Percentiles rank a stretch among this genome's conserved stretches.
Conservation (phyloP, 192 early-diverging fungal species). For the Gaertneriomyces semiglobifer region DNA sequence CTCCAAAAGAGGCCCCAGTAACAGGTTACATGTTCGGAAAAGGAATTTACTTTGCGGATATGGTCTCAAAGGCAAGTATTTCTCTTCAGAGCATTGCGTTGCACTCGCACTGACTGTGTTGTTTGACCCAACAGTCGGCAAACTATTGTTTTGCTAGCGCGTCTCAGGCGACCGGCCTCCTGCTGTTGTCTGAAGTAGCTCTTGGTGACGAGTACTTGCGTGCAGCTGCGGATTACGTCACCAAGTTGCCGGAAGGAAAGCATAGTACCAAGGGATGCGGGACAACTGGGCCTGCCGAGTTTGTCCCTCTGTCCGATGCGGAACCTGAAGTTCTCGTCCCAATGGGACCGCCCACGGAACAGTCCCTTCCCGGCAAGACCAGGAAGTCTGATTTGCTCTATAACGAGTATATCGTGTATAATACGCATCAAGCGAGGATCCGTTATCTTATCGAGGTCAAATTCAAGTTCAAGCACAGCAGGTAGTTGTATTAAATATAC, state of each 20-base stretch:
- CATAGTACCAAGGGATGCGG: conserved; percentile 41
- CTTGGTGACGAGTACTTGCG: conserved; percentile 44
- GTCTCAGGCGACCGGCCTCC: conserved; percentile 44
- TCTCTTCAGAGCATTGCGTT: background rate
- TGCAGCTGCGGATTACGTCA: conserved; percentile 29
- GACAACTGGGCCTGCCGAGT: conserved; percentile 48
- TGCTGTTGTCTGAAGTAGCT: conserved; percentile 75
- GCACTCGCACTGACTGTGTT: background rate
- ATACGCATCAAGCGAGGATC: conserved; percentile 63
- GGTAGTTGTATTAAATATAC: no score
- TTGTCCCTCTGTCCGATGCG: conserved; percentile 41
- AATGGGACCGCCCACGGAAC: conserved; percentile 21
- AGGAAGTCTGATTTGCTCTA: conserved; percentile 54
- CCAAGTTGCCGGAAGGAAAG: conserved; percentile 51
- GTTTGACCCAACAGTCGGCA: conserved; percentile 56
- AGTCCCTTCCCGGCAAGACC: conserved; percentile 24
- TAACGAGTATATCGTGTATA: conserved; percentile 80
- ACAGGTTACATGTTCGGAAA: conserved; percentile 77
- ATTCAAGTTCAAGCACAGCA: conserved; percentile 9
- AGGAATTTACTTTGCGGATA: conserved; percentile 80
- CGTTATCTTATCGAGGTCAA: conserved; percentile 45
- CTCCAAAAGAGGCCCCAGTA: conserved; percentile 66
- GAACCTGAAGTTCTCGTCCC: conserved; percentile 41
- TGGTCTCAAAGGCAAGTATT: conserved; percentile 30
- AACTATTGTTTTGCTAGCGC: conserved; percentile 57